phyloP scores from a whole-genome alignment of 1,284 basidiomycete species.

The Ceratobasidium sp. region DNA sequence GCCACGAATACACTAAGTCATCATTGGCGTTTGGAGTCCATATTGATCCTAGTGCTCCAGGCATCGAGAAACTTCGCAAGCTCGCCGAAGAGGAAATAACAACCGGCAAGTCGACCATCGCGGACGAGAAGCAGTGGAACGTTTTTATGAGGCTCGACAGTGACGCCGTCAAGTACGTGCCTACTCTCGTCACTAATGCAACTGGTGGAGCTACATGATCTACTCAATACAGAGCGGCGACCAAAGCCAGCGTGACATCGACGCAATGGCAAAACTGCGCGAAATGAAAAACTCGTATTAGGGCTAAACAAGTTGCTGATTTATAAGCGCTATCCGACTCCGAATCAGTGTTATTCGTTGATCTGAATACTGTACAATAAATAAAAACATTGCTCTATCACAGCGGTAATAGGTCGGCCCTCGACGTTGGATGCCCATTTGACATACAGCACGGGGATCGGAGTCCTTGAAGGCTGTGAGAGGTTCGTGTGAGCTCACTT shows the following conservation, averaged over 20 bases:
- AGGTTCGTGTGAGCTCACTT: too few relatives aligned
- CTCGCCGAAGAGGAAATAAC: slow-evolving; percentile 62
- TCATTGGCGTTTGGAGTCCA: slow-evolving; percentile 64
- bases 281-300: slow-evolving; percentile 84
- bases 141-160: slow-evolving; percentile 77
- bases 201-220: background rate
- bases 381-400: too few relatives aligned
- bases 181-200: slow-evolving; percentile 13
- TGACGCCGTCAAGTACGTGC: slow-evolving; percentile 61
- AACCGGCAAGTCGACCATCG: slow-evolving; percentile 81
- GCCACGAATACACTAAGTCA: slow-evolving; percentile 88
- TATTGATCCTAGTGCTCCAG: slow-evolving; percentile 69
- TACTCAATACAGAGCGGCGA: slow-evolving; percentile 53
- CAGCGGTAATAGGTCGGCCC: too few relatives aligned
- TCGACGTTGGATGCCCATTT: too few relatives aligned
- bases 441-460: too few relatives aligned
- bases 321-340: too few relatives aligned
- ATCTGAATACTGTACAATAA: too few relatives aligned
- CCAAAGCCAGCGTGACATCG: slow-evolving; percentile 56
- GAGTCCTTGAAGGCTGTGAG: too few relatives aligned
- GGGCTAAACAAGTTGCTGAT: slow-evolving; percentile 47
- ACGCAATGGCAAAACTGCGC: slow-evolving; percentile 76
- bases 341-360: too few relatives aligned
- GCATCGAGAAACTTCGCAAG: slow-evolving; percentile 61
- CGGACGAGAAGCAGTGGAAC: slow-evolving; percentile 86